Base-by-base conservation (phyloP, 31 red algal genomes). In the Bonnemaisonia californica region DNA sequence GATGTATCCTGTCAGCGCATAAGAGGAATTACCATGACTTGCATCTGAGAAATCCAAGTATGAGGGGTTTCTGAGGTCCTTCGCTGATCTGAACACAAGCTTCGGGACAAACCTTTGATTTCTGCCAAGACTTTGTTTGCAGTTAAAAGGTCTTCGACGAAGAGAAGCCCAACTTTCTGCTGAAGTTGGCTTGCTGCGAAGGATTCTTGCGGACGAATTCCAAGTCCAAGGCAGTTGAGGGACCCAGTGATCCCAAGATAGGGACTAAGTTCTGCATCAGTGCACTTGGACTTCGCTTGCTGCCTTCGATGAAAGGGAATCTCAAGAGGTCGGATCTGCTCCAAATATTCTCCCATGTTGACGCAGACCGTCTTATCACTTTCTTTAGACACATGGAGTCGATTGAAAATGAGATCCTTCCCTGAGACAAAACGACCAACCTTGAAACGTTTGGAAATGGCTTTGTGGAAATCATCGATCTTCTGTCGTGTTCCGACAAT, bases 1-100 rank as follows among this genome's bases (percentile, higher is more conserved):
- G 28, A 77, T 29, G 33, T 59, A 59, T 24, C 51, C 18, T 60
- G 45, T 77, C 55, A 26, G 47, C 27, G 51, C 74, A 1, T 77
- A 61, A 19, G 74, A 39, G n/a, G 45, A 33, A 16, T 30, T 59
- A 1, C 0, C 54, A 0, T 59, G 54, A 57, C 24, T 1, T 22
- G n/a, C 55, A 29, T 77, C 74, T 18, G 74, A 77, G 74, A 60
- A 77, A 9, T 18, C 21, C n/a, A 60, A 33, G 55, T 0, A 77
- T 28, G 45, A 32, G 9, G 45, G 74, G 9, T 33, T 33, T 3
- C 18, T 16, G 2, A 33, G n/a, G 27, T 26, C 16, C 23, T 7
- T 16, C 16, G 74, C 21, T 3, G 29, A 57, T 24, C 3, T 16
- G 13, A 33, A 77, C 18, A 34, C 13, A 12, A 77, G 23, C 0